Evolutionary conservation across 2,329 filamentous ascomycete genomes (phyloP).

Genomic region (Aspergillus pseudonomiae): DNA sequence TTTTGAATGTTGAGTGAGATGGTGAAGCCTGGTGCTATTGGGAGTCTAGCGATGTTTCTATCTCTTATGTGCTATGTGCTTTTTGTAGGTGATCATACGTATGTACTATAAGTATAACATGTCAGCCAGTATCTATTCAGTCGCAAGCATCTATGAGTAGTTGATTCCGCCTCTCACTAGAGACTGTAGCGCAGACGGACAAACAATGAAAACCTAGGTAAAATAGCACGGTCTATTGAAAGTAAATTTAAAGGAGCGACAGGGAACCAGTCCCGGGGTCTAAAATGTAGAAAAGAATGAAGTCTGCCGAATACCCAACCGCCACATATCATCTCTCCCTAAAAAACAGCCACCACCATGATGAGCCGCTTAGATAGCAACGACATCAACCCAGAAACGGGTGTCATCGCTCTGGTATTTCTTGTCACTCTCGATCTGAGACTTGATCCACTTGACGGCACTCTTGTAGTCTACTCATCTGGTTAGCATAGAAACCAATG

Average conservation of each 20-base stretch:
- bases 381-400: constrained; percentile 31
- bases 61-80: too few relatives aligned
- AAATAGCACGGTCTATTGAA: not conserved
- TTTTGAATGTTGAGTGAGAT: too few relatives aligned
- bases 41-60: too few relatives aligned
- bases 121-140: too few relatives aligned
- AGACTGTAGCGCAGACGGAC: not conserved
- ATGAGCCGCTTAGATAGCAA: constrained; percentile 21
- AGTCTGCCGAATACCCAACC: not conserved
- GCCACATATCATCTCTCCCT: not conserved
- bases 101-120: too few relatives aligned
- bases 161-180: too few relatives aligned
- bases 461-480: constrained; percentile 26
- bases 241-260: not conserved
- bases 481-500: not conserved
- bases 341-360: not conserved
- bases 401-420: constrained; percentile 31
- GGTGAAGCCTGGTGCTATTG: too few relatives aligned
- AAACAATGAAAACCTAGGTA: not conserved
- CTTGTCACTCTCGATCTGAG: constrained; percentile 26
- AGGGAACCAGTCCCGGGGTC: constrained; percentile 1
- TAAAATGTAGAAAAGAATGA: not conserved
- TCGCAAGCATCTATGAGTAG: too few relatives aligned
- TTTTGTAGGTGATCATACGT: too few relatives aligned
- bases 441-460: constrained; percentile 32